These are phyloP conservation scores for Erysimum pusillum DNA, from an alignment of 441 rosid genomes.

Conservation along the genomic window DNA sequence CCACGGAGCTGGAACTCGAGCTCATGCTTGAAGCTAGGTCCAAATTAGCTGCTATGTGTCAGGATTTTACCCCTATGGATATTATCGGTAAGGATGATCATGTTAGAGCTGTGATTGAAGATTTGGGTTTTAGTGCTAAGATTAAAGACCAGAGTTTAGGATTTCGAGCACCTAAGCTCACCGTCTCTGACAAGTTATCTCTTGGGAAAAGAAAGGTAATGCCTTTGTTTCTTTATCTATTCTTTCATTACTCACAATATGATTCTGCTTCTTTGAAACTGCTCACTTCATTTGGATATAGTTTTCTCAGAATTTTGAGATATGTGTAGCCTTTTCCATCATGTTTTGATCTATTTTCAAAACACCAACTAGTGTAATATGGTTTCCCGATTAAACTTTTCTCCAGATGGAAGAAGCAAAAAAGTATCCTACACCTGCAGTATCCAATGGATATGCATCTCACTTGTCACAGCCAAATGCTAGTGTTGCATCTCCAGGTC, in stretches of 20 bases:
- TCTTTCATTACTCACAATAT: not conserved
- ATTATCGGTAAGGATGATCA: slow-evolving; percentile 58
- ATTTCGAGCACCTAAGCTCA: slow-evolving; percentile 57
- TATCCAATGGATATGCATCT: slow-evolving; percentile 52
- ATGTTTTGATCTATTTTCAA: not conserved
- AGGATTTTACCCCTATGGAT: slow-evolving; percentile 67
- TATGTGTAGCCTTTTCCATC: slow-evolving; percentile 6
- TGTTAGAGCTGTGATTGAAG: slow-evolving; percentile 75
- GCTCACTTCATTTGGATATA: not conserved
- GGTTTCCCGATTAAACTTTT: not conserved
- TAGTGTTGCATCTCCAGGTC: slow-evolving; percentile 51
- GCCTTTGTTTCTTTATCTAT: not conserved
- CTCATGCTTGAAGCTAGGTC: slow-evolving; percentile 90
- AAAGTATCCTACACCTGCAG: slow-evolving; percentile 51
- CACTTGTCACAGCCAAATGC: slow-evolving; percentile 57
- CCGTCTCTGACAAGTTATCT: slow-evolving; percentile 76
- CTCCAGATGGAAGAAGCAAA: slow-evolving; percentile 84
- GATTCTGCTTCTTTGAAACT: not conserved
- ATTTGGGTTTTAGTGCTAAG: slow-evolving; percentile 75
- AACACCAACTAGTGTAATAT: no score
- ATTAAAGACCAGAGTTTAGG: slow-evolving; percentile 70
- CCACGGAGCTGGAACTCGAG: slow-evolving; percentile 69
- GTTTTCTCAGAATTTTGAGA: not conserved
- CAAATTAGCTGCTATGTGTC: slow-evolving; percentile 66
- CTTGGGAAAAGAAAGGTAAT: slow-evolving; percentile 76